Base-by-base conservation (phyloP, 305 asterid genomes). In the Fraxinus baroniana region DNA sequence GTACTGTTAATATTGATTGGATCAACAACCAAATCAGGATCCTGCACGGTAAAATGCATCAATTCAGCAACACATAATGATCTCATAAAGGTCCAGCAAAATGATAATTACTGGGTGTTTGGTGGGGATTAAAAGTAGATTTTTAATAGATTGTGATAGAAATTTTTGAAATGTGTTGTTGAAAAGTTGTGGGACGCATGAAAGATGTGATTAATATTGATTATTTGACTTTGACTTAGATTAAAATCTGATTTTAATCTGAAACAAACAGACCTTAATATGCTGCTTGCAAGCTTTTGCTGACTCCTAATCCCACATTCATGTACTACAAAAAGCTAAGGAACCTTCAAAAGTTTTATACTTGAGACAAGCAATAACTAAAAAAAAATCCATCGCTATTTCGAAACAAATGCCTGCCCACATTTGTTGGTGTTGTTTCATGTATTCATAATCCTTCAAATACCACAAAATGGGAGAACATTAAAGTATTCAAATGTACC, bases 11-110 rank as follows among this genome's bases (percentile, higher is more conserved):
- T 83, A 80, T 87, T 77, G 87, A 94, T 91, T 84, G 98, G 98
- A 87, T 93, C 99, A 79, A 96, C 98, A 81, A 91, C 90, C 26
- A 96, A 88, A 83, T 89, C 97, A 35, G 94, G 89, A 81, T 96
- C 99, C 99, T 96, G 90, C 32, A 80, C 35, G 79, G 22, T 24
- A 78, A 30, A 74, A 39, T 52, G 26, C 60, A 74, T 62, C 26
- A 79, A 49, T 32, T 73, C 44, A 88, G 77, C 26, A 24, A 24
- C 26, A 24, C 26, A 24, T 24, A 24, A 24, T 24, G 26, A 24
- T 24, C 26, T 24, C 26, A 24, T 24, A 24, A 24, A 24, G 26
- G 26, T 24, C 26, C 26, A 24, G 26, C 26, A 24, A 24, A 24
- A 24, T 24, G 26, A 24, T 24, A 24, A 28, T 24, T 24, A 24